Conservation (phyloP, 1,284 basidiomycete genomes). For the Rhodotorula sp. region DNA sequence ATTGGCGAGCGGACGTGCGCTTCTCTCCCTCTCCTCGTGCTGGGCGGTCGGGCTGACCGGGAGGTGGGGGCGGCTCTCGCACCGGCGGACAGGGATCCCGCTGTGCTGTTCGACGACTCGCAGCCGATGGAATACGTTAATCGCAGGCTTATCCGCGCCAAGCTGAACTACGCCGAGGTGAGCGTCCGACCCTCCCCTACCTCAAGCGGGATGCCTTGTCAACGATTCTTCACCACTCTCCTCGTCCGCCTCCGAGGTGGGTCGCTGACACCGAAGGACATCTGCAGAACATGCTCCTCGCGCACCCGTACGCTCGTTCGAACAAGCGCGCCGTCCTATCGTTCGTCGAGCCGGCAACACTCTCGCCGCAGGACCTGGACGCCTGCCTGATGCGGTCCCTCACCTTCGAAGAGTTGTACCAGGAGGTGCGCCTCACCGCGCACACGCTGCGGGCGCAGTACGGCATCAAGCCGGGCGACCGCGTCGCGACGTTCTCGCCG, state of each 20-base stretch:
- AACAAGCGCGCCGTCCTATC: conserved; percentile 36
- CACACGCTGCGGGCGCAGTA: conserved; percentile 35
- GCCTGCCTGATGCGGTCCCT: conserved; percentile 32
- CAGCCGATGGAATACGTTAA: conserved; percentile 36
- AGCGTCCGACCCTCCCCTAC: neutral
- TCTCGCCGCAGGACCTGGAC: conserved; percentile 12
- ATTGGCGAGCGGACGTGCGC: conserved; percentile 39
- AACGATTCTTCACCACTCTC: too few species aligned
- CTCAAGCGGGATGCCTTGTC: neutral
- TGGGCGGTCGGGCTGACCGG: conserved; percentile 2
- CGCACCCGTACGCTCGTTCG: conserved; percentile 39
- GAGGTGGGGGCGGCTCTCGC: too few species aligned
- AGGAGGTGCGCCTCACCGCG: conserved; percentile 40
- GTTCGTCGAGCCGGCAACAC: conserved; percentile 38
- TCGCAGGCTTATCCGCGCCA: conserved; percentile 27
- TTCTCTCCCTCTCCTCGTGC: neutral
- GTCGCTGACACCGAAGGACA: neutral
- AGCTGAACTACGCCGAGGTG: conserved; percentile 40
- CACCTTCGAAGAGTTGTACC: conserved; percentile 42
- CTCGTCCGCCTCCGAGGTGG: neutral
- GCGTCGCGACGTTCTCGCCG: conserved; percentile 42
- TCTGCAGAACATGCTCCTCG: conserved; percentile 67
- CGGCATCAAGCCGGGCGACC: conserved; percentile 37
- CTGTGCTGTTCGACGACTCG: conserved; percentile 32
- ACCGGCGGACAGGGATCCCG: conserved; percentile 8